Conservation (phyloP, 176 grass and related monocot species). For the Eleusine indica region DNA sequence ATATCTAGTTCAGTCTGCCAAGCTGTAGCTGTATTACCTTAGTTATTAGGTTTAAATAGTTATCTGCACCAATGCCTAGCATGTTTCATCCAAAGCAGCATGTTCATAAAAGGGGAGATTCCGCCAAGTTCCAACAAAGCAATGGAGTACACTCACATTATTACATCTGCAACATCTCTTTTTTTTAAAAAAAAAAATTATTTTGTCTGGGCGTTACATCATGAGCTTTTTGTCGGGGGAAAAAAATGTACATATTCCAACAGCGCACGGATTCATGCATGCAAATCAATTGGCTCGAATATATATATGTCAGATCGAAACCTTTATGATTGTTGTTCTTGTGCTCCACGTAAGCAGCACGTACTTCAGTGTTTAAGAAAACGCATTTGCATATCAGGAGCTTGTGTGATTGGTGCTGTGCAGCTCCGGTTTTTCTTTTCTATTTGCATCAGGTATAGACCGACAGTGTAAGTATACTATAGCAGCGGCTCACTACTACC, state of each 20-base stretch:
- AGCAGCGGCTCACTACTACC: no score
- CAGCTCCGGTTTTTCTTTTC: neutral
- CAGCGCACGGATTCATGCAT: neutral
- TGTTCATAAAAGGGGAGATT: constrained; percentile 37
- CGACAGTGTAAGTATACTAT: neutral
- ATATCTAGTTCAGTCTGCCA: constrained; percentile 24
- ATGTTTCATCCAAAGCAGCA: constrained; percentile 42
- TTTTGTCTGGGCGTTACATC: constrained; percentile 17
- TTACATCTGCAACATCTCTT: neutral
- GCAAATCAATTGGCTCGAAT: neutral
- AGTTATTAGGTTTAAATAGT: constrained; percentile 17
- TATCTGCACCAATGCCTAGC: constrained; percentile 18
- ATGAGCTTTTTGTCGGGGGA: constrained; percentile 28
- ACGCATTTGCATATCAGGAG: neutral
- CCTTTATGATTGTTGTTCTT: neutral
- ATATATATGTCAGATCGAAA: neutral
- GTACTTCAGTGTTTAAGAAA: neutral
- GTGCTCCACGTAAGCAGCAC: constrained; percentile 25
- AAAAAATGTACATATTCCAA: neutral
- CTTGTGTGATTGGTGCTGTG: neutral
- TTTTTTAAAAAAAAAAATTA: no score
- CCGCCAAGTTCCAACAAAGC: constrained; percentile 55
- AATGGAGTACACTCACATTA: neutral
- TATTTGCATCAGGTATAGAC: constrained; percentile 14
- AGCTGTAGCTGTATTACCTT: constrained; percentile 12